Base-by-base conservation (phyloP, 306 rosid genomes). In the Cicer bijugum region DNA sequence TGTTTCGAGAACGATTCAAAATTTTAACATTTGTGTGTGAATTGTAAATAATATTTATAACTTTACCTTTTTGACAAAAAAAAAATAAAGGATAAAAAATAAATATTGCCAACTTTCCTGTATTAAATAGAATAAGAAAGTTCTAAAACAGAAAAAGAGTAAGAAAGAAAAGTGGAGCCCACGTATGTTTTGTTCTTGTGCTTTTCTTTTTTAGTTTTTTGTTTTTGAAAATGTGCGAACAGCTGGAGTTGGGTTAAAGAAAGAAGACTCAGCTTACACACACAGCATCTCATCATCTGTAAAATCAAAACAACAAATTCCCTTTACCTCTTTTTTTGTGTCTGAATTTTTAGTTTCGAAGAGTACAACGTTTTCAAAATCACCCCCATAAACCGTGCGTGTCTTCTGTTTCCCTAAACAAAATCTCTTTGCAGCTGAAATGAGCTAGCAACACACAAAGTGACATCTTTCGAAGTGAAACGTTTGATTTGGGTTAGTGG, bases 401-500 rank as follows among this genome's bases (percentile, higher is more conserved):
- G 88, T 59, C 58, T 79, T 58, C 51, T n/a, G 73, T 71, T 83
- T 81, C 80, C 65, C 50, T 50, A 28, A 28, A 28, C 58, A 15
- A 17, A 67, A 67, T 59, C 75, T 40, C 70, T 77, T 62, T 61
- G 78, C 45, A 69, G 62, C 78, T 62, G 62, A 52, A 65, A 46
- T 78, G 60, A 70, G 67, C 65, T 80, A 71, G 46, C 19, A 48
- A 48, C 43, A 0, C 64, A 20, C 59, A 46, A 77, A 64, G 79
- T 38, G 65, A 71, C 61, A 62, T 68, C 68, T 74, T 72, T 74
- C 11, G 8, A 38, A 52, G 69, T 59, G 46, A 55, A 71, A 62
- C 20, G 38, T 53, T 71, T 79, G 75, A 72, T 78, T 86, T 85
- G 12, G 37, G 12, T 72, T 75, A 2, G 81, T 78, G 89, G 83